Evolutionary conservation across 495 filamentous ascomycete species (phyloP), one percentile per base, ranked within the genome.

Genomic region (Poronia punctata): DNA sequence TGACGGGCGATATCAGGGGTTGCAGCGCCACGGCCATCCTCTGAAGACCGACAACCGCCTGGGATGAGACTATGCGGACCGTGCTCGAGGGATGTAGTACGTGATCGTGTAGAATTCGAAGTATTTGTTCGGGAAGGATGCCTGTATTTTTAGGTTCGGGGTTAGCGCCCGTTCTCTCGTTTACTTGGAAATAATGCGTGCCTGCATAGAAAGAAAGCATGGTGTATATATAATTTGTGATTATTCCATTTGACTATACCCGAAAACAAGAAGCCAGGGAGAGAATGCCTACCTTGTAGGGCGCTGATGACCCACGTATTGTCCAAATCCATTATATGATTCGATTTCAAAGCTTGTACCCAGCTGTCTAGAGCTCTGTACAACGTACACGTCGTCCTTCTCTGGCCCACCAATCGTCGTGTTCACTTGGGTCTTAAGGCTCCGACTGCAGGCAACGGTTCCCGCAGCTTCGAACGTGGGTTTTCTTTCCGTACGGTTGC

Each of bases 1-100:
- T 46, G 40, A 80, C 59, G n/a, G 80, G 64, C 10, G 62, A 57
- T 6, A 75, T 52, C 34, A 76, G 41, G 1, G 50, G 45, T 1
- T 49, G 41, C 0, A 51, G 48, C 1, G 22, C 36, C 5, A 35
- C 30, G 43, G 42, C 34, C 1, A 24, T 16, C 10, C 16, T 34
- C 24, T 59, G 59, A 29, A 74, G 40, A 52, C 57, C 47, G 33
- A 53, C 40, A 31, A 64, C 50, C 25, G 67, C 57, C 15, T 56
- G 44, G 17, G 52, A 28, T 34, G 46, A 59, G 41, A 54, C 15
- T 30, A 59, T 43, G 45, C 64, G 66, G 7, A 64, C 43, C 6
- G 60, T 39, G 26, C 60, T 60, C 10, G 56, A 45, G 1, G 55
- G 58, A 50, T 60, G 50, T 26, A 61, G 57, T 24, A 68, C 28